Evolutionary conservation across 2,329 filamentous ascomycete species (phyloP).

Genomic region (Pseudogymnoascus sp.): DNA sequence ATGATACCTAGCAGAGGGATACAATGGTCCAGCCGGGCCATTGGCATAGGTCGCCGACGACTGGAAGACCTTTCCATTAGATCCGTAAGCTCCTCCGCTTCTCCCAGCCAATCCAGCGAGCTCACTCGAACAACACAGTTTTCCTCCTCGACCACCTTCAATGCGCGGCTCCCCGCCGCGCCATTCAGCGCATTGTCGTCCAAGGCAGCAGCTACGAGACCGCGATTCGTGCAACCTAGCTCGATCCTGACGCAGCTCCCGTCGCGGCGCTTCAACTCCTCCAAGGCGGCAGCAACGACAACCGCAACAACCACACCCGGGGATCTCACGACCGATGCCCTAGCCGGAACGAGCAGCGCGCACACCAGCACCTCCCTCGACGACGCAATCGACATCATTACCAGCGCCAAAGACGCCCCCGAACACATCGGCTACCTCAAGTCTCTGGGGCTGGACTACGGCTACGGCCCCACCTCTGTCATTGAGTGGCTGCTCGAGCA

Average conservation of each 20-base stretch:
- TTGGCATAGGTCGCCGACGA: conserved; percentile 28
- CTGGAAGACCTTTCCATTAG: conserved; percentile 31
- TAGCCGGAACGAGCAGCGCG: conserved; percentile 8
- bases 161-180: conserved; percentile 20
- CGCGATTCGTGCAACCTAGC: conserved; percentile 15
- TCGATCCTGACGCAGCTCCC: conserved; percentile 19
- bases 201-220: conserved; percentile 11
- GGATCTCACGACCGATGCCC: conserved; percentile 10
- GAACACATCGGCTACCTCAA: conserved; percentile 77
- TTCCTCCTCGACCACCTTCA: conserved; percentile 23
- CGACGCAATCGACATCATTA: conserved; percentile 16
- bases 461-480: conserved; percentile 65
- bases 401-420: conserved; percentile 18
- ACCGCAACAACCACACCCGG: conserved; percentile 11
- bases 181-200: conserved; percentile 18
- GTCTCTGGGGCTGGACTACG: conserved; percentile 76
- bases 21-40: conserved; percentile 37
- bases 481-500: conserved; percentile 76
- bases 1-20: conserved; percentile 51
- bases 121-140: conserved; percentile 21
- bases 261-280: conserved; percentile 25
- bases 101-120: conserved; percentile 9
- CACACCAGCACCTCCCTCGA: conserved; percentile 16
- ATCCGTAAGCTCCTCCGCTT: conserved; percentile 19
- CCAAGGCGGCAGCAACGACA: conserved; percentile 12